A percentile compares a stretch with the other conserved stretches of the same genome.
These are phyloP conservation scores for Trichoderma gamsii DNA, from an alignment of 495 filamentous ascomycete species.

Conservation along the genomic window DNA sequence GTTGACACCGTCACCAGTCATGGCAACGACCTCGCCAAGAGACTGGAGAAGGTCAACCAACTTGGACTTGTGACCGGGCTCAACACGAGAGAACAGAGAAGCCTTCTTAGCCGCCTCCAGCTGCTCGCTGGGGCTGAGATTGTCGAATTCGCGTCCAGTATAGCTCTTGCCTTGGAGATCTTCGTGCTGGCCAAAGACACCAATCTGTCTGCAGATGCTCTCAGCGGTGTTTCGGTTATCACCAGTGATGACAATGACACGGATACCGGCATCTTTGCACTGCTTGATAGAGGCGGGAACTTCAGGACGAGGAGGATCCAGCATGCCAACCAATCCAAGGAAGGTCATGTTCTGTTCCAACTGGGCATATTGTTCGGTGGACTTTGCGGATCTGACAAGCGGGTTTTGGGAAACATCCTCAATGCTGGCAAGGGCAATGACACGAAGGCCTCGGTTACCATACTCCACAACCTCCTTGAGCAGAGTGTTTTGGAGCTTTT, in stretches of 20 bases:
- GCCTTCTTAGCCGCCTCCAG: constrained; percentile 77
- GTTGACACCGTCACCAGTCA: constrained; percentile 99
- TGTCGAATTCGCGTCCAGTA: constrained; percentile 91
- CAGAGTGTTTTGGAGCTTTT: constrained; percentile 60
- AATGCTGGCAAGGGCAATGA: constrained; percentile 84
- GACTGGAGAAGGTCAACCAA: constrained; percentile 95
- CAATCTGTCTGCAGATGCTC: constrained; percentile 94
- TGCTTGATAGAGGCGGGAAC: constrained; percentile 78
- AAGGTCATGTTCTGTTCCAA: constrained; percentile 93
- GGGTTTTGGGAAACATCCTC: constrained; percentile 65
- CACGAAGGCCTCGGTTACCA: constrained; percentile 84
- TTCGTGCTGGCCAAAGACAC: constrained; percentile 79
- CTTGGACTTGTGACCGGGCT: constrained; percentile 91
- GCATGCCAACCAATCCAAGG: constrained; percentile 90
- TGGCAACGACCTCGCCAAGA: constrained; percentile 90
- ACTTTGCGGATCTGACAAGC: constrained; percentile 66
- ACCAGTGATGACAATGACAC: constrained; percentile 96
- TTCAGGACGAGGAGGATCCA: constrained; percentile 95
- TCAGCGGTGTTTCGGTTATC: constrained; percentile 97
- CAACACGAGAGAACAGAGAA: constrained; percentile 93
- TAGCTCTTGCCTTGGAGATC: constrained; percentile 87
- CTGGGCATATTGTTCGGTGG: constrained; percentile 73
- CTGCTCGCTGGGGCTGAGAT: constrained; percentile 70
- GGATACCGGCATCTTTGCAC: constrained; percentile 88
- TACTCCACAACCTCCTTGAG: constrained; percentile 77